phyloP scores from a whole-genome alignment of 495 filamentous ascomycete species.

The Darksidea phi region DNA sequence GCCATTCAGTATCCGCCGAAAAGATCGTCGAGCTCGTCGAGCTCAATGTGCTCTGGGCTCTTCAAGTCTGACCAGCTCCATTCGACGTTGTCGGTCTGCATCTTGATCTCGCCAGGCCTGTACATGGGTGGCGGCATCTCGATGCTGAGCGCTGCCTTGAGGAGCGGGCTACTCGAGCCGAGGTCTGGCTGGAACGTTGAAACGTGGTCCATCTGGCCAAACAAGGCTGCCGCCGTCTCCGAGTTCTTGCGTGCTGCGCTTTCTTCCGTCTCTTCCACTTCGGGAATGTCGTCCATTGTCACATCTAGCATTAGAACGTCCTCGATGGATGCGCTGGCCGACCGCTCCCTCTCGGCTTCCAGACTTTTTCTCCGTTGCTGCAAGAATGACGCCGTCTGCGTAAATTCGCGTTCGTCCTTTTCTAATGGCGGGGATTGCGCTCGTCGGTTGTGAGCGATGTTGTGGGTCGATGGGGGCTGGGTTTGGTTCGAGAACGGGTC shows the following conservation, averaged over 20 bases:
- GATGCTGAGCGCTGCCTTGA: constrained; percentile 33
- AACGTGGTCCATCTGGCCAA: constrained; percentile 40
- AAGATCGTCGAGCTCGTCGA: constrained; percentile 90
- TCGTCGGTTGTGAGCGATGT: constrained; percentile 61
- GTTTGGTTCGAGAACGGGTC: constrained; percentile 56
- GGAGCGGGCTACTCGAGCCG: constrained; percentile 41
- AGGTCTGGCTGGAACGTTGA: constrained; percentile 21
- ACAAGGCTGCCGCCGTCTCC: constrained; percentile 46
- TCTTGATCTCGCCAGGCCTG: constrained; percentile 20
- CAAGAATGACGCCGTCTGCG: constrained; percentile 71
- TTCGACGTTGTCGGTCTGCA: constrained; percentile 15
- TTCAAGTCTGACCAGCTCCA: constrained; percentile 55
- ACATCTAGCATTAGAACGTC: constrained; percentile 12
- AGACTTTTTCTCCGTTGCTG: constrained; percentile 66
- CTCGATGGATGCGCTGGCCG: constrained; percentile 5
- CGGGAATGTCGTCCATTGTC: constrained; percentile 34
- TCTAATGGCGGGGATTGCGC: constrained; percentile 84
- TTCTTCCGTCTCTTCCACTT: constrained; percentile 44
- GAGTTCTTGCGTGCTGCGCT: constrained; percentile 39
- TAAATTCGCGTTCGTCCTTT: constrained; percentile 95
- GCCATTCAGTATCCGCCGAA: constrained; percentile 56
- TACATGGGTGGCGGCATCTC: constrained; percentile 22
- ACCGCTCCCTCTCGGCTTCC: constrained; percentile 17
- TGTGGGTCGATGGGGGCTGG: constrained; percentile 43
- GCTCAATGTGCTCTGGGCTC: constrained; percentile 83